These are phyloP conservation scores for Linum trigynum DNA, from an alignment of 345 rosid species.

Conservation along the genomic window DNA sequence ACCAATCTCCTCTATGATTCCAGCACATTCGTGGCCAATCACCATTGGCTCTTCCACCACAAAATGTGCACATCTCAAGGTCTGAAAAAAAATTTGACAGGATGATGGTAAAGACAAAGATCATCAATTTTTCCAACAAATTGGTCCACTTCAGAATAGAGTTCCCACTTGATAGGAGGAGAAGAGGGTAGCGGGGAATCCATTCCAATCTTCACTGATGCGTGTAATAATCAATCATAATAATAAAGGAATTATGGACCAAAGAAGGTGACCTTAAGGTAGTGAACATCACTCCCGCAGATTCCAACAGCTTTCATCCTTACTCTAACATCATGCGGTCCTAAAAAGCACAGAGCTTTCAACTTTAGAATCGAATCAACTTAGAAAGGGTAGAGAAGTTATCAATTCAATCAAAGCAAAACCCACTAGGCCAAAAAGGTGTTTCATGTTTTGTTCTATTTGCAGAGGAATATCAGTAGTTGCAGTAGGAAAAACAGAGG, in stretches of 20 bases:
- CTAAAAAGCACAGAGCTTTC: constrained; percentile 17
- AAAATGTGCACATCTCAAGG: constrained; percentile 67
- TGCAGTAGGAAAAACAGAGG: no score
- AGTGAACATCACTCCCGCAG: constrained; percentile 93
- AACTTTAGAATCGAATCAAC: background rate
- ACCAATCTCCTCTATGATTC: constrained; percentile 79
- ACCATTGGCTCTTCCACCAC: constrained; percentile 93
- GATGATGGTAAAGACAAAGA: constrained; percentile 9
- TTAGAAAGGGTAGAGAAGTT: background rate
- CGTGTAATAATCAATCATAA: background rate
- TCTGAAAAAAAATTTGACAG: constrained; percentile 32
- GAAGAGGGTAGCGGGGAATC: background rate
- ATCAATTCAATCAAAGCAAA: background rate
- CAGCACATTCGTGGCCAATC: constrained; percentile 93
- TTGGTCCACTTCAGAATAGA: background rate
- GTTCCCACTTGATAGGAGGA: background rate
- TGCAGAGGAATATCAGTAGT: no score
- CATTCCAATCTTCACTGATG: background rate
- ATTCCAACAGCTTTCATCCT: constrained; percentile 86
- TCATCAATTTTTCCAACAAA: background rate
- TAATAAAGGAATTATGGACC: background rate
- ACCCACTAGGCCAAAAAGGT: background rate
- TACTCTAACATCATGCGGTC: constrained; percentile 75
- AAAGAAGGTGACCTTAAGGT: constrained; percentile 48
- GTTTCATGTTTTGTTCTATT: no score